phyloP scores from a whole-genome alignment of 805 yeast genomes.

The Ogataea siamensis region DNA sequence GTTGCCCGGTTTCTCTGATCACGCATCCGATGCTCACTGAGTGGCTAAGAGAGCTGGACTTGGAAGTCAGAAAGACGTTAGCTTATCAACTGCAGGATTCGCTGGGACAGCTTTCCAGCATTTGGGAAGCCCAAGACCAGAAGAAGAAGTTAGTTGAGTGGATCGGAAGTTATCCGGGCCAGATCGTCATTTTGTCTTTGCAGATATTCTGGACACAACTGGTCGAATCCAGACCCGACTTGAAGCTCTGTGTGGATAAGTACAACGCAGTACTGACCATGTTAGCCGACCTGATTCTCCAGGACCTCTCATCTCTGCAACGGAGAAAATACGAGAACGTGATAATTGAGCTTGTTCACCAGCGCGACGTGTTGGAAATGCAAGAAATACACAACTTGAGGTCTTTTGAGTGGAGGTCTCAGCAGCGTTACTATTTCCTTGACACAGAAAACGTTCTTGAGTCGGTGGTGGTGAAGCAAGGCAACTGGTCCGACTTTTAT shows the following conservation, averaged over 20 bases:
- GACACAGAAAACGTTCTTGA: conserved; percentile 20
- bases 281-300: conserved; percentile 35
- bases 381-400: background rate
- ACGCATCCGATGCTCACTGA: conserved; percentile 48
- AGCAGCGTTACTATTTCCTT: conserved; percentile 49
- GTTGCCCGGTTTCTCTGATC: conserved; percentile 41
- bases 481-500: conserved; percentile 51
- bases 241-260: conserved; percentile 17
- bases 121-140: conserved; percentile 12
- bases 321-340: conserved; percentile 54
- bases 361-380: conserved; percentile 37
- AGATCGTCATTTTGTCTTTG: conserved; percentile 49
- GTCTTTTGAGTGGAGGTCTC: conserved; percentile 46
- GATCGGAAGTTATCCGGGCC: conserved; percentile 49
- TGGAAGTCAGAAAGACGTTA: conserved; percentile 48
- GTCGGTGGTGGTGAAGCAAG: conserved; percentile 48
- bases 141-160: conserved; percentile 29
- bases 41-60: conserved; percentile 63
- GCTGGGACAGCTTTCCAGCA: conserved; percentile 21
- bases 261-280: conserved; percentile 7
- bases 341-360: conserved; percentile 68
- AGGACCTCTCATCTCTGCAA: conserved; percentile 27
- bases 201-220: conserved; percentile 56
- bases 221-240: conserved; percentile 32
- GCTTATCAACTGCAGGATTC: conserved; percentile 36